These are phyloP conservation scores for Halenospora varia DNA, from an alignment of 495 filamentous ascomycete species.

Conservation along the genomic window DNA sequence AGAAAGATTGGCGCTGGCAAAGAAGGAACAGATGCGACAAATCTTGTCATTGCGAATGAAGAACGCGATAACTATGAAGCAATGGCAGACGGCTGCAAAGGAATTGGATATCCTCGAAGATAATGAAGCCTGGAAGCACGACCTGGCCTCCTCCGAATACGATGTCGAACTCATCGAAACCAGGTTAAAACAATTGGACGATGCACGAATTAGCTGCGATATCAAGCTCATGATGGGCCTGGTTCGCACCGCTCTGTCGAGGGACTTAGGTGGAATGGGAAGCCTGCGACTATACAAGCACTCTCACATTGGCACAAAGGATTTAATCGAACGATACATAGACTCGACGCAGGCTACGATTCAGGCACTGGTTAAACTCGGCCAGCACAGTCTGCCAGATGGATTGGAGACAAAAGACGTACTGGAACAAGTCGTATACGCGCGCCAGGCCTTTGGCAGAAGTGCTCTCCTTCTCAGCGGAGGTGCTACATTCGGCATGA, in stretches of 20 bases:
- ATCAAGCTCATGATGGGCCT: slow-evolving; percentile 72
- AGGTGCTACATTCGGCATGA: slow-evolving; percentile 93
- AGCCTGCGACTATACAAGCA: slow-evolving; percentile 79
- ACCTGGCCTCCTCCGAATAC: slow-evolving; percentile 54
- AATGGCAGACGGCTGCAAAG: slow-evolving; percentile 66
- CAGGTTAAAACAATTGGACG: slow-evolving; percentile 68
- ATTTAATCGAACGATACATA: slow-evolving; percentile 82
- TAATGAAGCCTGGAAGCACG: slow-evolving; percentile 76
- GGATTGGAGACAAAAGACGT: slow-evolving; percentile 61
- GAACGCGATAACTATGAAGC: slow-evolving; percentile 55
- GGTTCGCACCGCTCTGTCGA: slow-evolving; percentile 74
- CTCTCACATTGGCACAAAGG: slow-evolving; percentile 81
- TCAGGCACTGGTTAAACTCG: slow-evolving; percentile 61
- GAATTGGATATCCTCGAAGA: slow-evolving; percentile 79
- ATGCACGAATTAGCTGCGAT: slow-evolving; percentile 71
- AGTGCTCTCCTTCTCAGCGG: slow-evolving; percentile 85
- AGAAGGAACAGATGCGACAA: slow-evolving; percentile 56
- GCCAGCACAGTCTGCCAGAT: slow-evolving; percentile 41
- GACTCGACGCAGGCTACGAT: slow-evolving; percentile 71
- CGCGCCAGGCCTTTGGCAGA: slow-evolving; percentile 83
- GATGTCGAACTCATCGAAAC: slow-evolving; percentile 60
- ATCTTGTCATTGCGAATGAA: slow-evolving; percentile 59
- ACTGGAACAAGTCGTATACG: slow-evolving; percentile 67
- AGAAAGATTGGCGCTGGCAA: slow-evolving; percentile 45
- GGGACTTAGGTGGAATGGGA: slow-evolving; percentile 82